Evolutionary conservation across 2,329 filamentous ascomycete species (phyloP).

Genomic region (Fusarium sp.): DNA sequence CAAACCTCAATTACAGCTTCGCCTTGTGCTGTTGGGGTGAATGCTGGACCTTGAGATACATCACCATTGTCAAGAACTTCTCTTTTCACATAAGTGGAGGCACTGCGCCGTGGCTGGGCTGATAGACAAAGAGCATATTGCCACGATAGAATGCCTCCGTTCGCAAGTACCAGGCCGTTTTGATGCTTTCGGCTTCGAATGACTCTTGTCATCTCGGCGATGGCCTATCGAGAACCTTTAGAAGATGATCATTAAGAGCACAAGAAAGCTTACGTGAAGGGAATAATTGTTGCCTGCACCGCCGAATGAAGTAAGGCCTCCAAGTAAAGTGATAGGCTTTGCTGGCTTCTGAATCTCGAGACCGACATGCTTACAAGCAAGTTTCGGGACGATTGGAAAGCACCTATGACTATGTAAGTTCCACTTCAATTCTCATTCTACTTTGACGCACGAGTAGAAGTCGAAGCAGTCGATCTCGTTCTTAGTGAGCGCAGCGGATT

Average conservation of each 20-base stretch:
- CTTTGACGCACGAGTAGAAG: constrained; percentile 61
- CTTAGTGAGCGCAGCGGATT: constrained; percentile 55
- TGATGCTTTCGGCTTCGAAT: constrained; percentile 56
- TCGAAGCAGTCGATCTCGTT: constrained; percentile 68
- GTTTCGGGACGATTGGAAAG: constrained; percentile 75
- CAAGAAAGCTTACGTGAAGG: constrained; percentile 62
- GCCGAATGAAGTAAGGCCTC: constrained; percentile 73
- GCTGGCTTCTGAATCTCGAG: constrained; percentile 55
- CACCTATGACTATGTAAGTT: constrained; percentile 54
- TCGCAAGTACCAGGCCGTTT: constrained; percentile 69
- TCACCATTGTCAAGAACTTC: background rate
- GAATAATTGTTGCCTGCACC: constrained; percentile 78
- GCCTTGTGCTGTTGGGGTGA: constrained; percentile 31
- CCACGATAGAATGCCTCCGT: constrained; percentile 72
- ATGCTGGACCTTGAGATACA: constrained; percentile 13
- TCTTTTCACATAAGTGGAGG: constrained; percentile 7
- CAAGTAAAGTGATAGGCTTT: constrained; percentile 69
- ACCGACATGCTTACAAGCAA: constrained; percentile 68
- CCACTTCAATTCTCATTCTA: fast-evolving
- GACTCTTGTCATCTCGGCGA: constrained; percentile 64
- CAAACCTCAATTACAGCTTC: constrained; percentile 40
- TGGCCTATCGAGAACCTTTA: constrained; percentile 33
- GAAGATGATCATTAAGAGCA: constrained; percentile 36
- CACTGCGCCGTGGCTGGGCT: constrained; percentile 46
- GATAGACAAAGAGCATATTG: constrained; percentile 71